A percentile compares a stretch with the other conserved stretches of the same genome.
Evolutionary conservation across 78 protist species (phyloP).

Genomic region (Dictyostelium intermedium): DNA sequence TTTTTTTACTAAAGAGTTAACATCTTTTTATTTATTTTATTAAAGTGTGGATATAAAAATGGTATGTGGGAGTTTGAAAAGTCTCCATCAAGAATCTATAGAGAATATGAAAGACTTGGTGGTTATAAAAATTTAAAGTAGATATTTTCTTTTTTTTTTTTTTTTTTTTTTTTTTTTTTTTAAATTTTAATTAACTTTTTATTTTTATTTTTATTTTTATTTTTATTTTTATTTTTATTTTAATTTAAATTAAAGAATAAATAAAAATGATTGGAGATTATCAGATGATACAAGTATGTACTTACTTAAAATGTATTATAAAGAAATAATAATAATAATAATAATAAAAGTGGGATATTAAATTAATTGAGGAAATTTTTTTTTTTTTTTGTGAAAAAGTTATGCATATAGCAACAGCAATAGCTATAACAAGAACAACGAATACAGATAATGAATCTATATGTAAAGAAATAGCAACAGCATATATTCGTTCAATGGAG

Average conservation of each 20-base stretch:
- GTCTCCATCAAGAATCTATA: neutral
- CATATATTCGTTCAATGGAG: constrained; percentile 74
- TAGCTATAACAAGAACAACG: constrained; percentile 23
- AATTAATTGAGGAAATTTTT: too few species aligned
- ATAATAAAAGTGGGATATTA: too few species aligned
- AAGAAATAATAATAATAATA: too few species aligned
- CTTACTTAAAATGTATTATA: neutral
- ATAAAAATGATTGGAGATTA: constrained; percentile 69
- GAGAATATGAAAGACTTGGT: constrained; percentile 1
- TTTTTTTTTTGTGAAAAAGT: neutral
- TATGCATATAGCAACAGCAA: constrained; percentile 88
- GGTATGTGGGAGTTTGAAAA: constrained; percentile 75
- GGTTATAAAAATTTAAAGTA: constrained; percentile 30
- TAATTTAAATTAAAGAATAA: neutral
- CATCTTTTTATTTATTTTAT: neutral
- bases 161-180: neutral
- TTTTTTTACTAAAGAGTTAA: too few species aligned
- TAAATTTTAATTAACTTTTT: neutral
- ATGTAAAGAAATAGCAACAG: constrained; percentile 58
- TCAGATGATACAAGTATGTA: constrained; percentile 82
- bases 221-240: neutral
- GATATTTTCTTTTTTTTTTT: neutral
- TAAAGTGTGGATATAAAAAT: constrained; percentile 57
- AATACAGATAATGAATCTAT: constrained; percentile 22
- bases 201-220: neutral